Evolutionary conservation across 345 rosid species (phyloP).

Genomic region (Camelina neglecta): DNA sequence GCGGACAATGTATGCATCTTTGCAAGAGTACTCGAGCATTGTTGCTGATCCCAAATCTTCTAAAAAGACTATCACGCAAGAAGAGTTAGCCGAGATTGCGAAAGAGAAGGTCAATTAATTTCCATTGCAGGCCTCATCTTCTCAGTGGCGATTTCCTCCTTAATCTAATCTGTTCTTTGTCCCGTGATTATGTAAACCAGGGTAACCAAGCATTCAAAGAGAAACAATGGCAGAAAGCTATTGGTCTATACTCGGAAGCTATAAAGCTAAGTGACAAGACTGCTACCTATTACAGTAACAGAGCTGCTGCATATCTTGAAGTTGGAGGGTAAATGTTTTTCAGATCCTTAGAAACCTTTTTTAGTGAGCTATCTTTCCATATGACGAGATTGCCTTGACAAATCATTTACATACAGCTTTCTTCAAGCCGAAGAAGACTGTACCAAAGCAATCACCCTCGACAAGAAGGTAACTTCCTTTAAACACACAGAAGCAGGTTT

Average conservation of each 20-base stretch:
- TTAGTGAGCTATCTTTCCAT: not conserved
- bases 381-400: conserved; percentile 27
- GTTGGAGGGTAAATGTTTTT: conserved; percentile 59
- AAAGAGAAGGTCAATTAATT: conserved; percentile 79
- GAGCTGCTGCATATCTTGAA: conserved; percentile 98
- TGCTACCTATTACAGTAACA: conserved; percentile 92
- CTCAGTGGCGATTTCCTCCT: conserved; percentile 10
- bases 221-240: conserved; percentile 84
- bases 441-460: conserved; percentile 77
- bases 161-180: not conserved
- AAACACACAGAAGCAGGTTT: conserved; percentile 4
- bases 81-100: conserved; percentile 74
- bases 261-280: conserved; percentile 73
- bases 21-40: conserved; percentile 71
- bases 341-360: not conserved
- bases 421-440: conserved; percentile 91
- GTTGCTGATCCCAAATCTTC: conserved; percentile 56
- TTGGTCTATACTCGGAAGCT: conserved; percentile 83
- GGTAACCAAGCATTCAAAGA: conserved; percentile 97
- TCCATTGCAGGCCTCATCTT: not conserved
- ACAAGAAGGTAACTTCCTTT: conserved; percentile 76
- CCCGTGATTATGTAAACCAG: conserved; percentile 44
- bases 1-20: conserved; percentile 63
- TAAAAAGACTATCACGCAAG: conserved; percentile 50
- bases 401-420: conserved; percentile 54